A percentile compares a stretch with the other conserved stretches of the same genome.
Conservation (phyloP, 2,329 filamentous ascomycete genomes). For the Hypoxylon sp. region DNA sequence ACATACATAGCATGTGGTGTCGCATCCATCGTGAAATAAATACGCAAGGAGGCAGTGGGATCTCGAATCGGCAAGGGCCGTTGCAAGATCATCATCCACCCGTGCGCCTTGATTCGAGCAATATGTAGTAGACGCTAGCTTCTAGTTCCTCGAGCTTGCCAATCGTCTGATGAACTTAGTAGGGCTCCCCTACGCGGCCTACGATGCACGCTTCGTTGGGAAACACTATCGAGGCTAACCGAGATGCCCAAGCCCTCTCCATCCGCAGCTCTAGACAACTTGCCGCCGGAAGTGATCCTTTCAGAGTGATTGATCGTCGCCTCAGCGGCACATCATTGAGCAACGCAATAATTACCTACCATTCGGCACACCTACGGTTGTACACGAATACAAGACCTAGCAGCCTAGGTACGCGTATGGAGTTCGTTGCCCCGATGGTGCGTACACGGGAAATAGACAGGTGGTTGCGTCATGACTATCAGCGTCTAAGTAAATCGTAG, state of each 20-base stretch:
- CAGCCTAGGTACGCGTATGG: slow-evolving; percentile 9
- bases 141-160: slow-evolving; percentile 6
- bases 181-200: too few relatives aligned
- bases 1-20: slow-evolving; percentile 12
- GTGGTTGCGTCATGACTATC: slow-evolving; percentile 46
- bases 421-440: slow-evolving; percentile 14
- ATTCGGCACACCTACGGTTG: slow-evolving; percentile 13
- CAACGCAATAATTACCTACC: slow-evolving; percentile 21
- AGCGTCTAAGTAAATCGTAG: slow-evolving; percentile 12
- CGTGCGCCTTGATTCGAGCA: slow-evolving; percentile 16
- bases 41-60: slow-evolving; percentile 22
- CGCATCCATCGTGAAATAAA: slow-evolving; percentile 28
- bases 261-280: slow-evolving; percentile 9
- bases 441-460: slow-evolving; percentile 24
- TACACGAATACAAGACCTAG: slow-evolving; percentile 28
- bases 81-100: slow-evolving; percentile 28
- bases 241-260: slow-evolving; percentile 32
- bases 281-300: slow-evolving; percentile 20
- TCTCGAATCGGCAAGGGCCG: slow-evolving; percentile 26
- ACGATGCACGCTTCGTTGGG: slow-evolving; percentile 12
- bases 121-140: not conserved
- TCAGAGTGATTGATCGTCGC: slow-evolving; percentile 28
- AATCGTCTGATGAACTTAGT: slow-evolving; percentile 16
- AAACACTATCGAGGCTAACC: slow-evolving; percentile 30
- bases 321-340: slow-evolving; percentile 24